Conservation (phyloP, 371 early-diverging fungal genomes). For the Apophysomyces elegans region DNA sequence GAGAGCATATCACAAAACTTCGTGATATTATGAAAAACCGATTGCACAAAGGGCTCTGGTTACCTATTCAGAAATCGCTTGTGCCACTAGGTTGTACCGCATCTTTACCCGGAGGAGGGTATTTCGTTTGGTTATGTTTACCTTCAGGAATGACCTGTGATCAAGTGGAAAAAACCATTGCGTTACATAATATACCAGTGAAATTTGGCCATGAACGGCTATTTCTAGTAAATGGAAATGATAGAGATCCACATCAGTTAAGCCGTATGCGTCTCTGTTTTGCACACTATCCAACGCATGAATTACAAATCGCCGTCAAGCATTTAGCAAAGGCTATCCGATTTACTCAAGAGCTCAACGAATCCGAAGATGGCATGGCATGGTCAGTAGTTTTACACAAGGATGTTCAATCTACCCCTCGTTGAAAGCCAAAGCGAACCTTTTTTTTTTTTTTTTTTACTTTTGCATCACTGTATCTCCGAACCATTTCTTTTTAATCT, state of each 20-base stretch:
- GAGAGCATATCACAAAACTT: slow-evolving; percentile 27
- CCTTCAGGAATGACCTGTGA: slow-evolving; percentile 27
- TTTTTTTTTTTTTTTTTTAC: background rate
- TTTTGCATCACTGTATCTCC: background rate
- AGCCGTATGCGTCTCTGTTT: slow-evolving; percentile 24
- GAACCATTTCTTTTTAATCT: background rate
- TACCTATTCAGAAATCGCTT: slow-evolving; percentile 26
- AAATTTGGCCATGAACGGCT: slow-evolving; percentile 31
- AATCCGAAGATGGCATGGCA: background rate
- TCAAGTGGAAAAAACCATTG: slow-evolving; percentile 22
- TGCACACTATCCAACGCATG: slow-evolving; percentile 18
- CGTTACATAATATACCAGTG: slow-evolving; percentile 22
- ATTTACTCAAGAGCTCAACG: background rate
- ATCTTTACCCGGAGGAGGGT: slow-evolving; percentile 38
- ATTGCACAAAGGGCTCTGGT: slow-evolving; percentile 29
- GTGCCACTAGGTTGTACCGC: slow-evolving; percentile 40
- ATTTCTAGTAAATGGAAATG: slow-evolving; percentile 22
- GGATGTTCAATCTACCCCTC: background rate
- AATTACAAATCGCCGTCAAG: background rate
- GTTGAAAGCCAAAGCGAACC: background rate
- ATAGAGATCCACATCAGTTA: background rate
- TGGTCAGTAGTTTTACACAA: slow-evolving; percentile 1
- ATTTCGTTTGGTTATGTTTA: slow-evolving; percentile 49
- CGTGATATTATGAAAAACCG: slow-evolving; percentile 23
- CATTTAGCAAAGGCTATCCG: slow-evolving; percentile 14